These are phyloP conservation scores for Cercospora beticola DNA, from an alignment of 2,329 filamentous ascomycete species.

Conservation along the genomic window DNA sequence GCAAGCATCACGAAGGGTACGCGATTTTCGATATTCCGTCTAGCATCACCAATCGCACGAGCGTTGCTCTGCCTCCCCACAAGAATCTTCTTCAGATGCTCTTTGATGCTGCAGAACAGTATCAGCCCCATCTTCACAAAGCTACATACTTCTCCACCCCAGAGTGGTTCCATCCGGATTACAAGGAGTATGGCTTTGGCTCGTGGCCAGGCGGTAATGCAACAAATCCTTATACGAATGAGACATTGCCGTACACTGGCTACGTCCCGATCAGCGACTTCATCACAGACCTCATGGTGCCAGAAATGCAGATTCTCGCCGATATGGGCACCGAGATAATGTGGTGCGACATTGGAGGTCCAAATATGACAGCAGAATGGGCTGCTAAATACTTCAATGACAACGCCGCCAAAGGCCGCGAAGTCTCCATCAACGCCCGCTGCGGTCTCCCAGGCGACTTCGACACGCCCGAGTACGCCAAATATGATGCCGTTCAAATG, in stretches of 20 bases:
- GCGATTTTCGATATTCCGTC: constrained; percentile 47
- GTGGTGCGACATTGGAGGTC: constrained; percentile 37
- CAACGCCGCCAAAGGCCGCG: constrained; percentile 42
- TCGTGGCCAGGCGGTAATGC: constrained; percentile 44
- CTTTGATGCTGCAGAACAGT: constrained; percentile 45
- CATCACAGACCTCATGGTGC: constrained; percentile 44
- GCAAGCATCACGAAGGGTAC: constrained; percentile 52
- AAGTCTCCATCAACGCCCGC: constrained; percentile 58
- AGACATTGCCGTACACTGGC: constrained; percentile 47
- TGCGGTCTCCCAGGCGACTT: constrained; percentile 60
- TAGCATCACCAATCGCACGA: constrained; percentile 44
- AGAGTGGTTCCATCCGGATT: constrained; percentile 51
- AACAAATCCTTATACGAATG: constrained; percentile 47
- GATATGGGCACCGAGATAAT: constrained; percentile 48
- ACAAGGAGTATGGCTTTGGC: constrained; percentile 43
- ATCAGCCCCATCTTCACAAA: constrained; percentile 47
- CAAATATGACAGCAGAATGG: constrained; percentile 33
- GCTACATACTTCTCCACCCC: constrained; percentile 49
- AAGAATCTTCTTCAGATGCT: constrained; percentile 46
- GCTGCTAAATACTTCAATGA: constrained; percentile 47
- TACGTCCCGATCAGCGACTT: constrained; percentile 45
- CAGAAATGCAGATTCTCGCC: constrained; percentile 48
- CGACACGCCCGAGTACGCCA: constrained; percentile 60
- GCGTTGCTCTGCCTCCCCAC: constrained; percentile 43
- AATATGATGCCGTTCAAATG: constrained; percentile 51